Evolutionary conservation across 169 alveolate genomes (phyloP), one percentile per base, ranked within the genome.

Genomic region (Plasmodium vivax): DNA sequence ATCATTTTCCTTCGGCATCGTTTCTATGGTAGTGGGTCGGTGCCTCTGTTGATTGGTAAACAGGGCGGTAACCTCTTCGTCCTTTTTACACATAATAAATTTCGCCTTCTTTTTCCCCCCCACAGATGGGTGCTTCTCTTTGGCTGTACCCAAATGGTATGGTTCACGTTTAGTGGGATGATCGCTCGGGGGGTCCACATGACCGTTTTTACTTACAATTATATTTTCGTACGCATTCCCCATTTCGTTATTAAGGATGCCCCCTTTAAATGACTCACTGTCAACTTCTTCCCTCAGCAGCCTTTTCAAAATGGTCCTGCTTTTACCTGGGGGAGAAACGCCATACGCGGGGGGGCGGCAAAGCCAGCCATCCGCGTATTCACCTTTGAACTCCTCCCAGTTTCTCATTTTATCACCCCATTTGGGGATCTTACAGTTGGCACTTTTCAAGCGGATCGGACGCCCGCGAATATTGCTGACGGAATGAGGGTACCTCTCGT

Each of bases 241-340:
- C 72, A 8, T 82, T 30, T 82, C 56, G 3, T 45, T 43, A 82
- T 82, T 43, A 23, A 3, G 19, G 9, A 54, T 43, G 0, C n/a
- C 71, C 68, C 43, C 43, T 32, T 32, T 82, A 82, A 51, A 58
- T 6, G 56, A n/a, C n/a, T 84, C 83, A 27, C 47, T 10, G 38
- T 16, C 32, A 12, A 27, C 38, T 87, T 87, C 93, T 87, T 87
- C 93, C 19, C 32, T 56, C 62, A 87, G 16, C n/a, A 87, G 34
- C 47, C 93, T 85, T 85, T 79, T 87, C 30, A 75, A 87, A 72
- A 84, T n/a, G 8, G n/a, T 68, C 34, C 62, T 72, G 1, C 32
- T 23, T 9, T 27, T 82, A 34, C 19, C 16, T 19, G 36, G 12
- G 85, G 58, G n/a, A 8, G 56, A 58, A 51, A 23, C 14, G 9